A percentile compares a stretch with the other conserved stretches of the same genome.
These are phyloP conservation scores for Macrophomina tecta DNA, from an alignment of 2,329 filamentous ascomycete species.

Conservation along the genomic window DNA sequence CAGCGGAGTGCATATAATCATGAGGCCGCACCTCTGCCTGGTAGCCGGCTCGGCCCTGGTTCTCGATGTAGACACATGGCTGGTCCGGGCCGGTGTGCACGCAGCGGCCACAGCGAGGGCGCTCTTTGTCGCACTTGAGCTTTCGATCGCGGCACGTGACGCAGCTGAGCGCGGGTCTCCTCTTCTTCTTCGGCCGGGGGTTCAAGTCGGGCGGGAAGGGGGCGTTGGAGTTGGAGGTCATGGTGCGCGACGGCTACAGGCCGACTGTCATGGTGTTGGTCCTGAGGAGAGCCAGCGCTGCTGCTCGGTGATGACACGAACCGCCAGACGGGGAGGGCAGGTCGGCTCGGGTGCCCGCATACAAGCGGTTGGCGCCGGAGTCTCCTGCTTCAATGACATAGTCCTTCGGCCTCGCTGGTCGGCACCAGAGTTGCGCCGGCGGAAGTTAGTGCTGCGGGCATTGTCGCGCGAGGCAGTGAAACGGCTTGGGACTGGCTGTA, in stretches of 20 bases:
- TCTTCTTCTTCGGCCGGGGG: slow-evolving; percentile 22
- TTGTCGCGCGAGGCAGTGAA: too few species aligned
- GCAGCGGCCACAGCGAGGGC: slow-evolving; percentile 18
- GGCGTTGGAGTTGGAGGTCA: neutral
- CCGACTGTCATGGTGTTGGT: neutral
- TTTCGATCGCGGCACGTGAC: slow-evolving; percentile 18
- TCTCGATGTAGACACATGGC: slow-evolving; percentile 14
- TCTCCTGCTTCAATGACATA: too few species aligned
- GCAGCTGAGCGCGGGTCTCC: slow-evolving; percentile 9
- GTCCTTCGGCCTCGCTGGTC: neutral
- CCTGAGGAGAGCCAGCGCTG: neutral
- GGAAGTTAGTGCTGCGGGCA: neutral
- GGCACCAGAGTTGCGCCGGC: neutral
- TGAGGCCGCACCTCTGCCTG: neutral
- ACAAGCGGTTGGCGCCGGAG: slow-evolving; percentile 4
- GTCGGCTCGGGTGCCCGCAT: slow-evolving; percentile 6
- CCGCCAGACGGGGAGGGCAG: neutral
- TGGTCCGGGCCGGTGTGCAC: slow-evolving; percentile 14
- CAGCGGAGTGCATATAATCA: neutral
- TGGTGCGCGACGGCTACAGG: neutral
- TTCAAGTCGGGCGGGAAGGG: slow-evolving; percentile 13
- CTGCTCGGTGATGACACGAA: neutral
- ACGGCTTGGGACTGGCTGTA: too few species aligned
- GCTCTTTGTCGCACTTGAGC: slow-evolving; percentile 21
- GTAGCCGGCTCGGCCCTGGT: neutral